Evolutionary conservation across 2,329 filamentous ascomycete species (phyloP), one percentile per base, ranked within the genome.

Genomic region (Pseudocercospora ulei): DNA sequence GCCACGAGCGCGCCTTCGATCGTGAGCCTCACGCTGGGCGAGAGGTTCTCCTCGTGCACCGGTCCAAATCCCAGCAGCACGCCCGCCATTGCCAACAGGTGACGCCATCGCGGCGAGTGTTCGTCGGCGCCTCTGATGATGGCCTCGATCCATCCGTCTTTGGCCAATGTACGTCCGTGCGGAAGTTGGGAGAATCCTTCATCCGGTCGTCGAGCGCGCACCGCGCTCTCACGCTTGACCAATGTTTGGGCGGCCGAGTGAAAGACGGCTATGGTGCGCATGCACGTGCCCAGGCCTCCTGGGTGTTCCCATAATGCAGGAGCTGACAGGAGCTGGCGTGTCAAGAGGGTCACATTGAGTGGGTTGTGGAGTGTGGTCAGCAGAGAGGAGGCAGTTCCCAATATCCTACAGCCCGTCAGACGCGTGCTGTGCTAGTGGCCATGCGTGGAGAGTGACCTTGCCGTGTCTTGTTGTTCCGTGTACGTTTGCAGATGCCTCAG

Each of bases 81-180:
- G 2, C 85, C 87, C 0, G 78, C 78, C 5, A 94, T 71, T 3
- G 87, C 72, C n/a, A 94, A 67, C 18, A 86, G 62, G 60, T 94
- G 86, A 59, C 85, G 79, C 85, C 85, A 94, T 55, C 83, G 68
- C 11, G 69, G 72, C 18, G 67, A 78, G 51, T 67, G 70, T 28
- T 73, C 75, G 53, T 78, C 72, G 9, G 75, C 75, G 5, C 75
- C 75, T 25, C 66, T 67, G 2, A 74, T 67, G 2, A 76, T 65
- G 1, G 75, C 73, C 46, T 67, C 69, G 14, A 72, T 62, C 76
- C 75, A 78, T 31, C 71, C 70, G 30, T 73, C 68, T 9, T 68
- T 61, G 4, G 56, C 49, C 6, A 62, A 38, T 11, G 52, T 54
- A 9, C 53, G 46, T 39, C 60, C 56, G 27, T 49, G 51, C 53